A percentile compares a stretch with the other conserved stretches of the same genome.
phyloP scores from a whole-genome alignment of 2,329 filamentous ascomycete genomes.

The Phialophora tarda region DNA sequence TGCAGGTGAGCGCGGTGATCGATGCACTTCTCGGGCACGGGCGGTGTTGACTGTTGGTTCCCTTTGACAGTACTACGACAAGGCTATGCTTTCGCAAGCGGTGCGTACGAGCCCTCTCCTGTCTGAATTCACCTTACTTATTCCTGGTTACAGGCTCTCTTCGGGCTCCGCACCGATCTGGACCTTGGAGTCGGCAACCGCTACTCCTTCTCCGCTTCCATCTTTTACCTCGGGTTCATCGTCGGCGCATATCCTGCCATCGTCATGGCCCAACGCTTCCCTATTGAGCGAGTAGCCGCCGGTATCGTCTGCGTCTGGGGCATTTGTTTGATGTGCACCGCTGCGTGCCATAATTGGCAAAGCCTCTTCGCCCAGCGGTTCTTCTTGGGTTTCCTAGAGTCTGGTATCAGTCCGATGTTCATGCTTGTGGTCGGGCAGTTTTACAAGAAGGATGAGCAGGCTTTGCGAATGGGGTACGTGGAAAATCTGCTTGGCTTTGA shows the following conservation, averaged over 20 bases:
- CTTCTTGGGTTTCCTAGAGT: constrained; percentile 66
- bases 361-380: constrained; percentile 71
- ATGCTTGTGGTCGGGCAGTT: constrained; percentile 67
- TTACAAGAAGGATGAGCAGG: constrained; percentile 70
- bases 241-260: constrained; percentile 75
- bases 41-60: neutral
- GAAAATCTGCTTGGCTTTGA: neutral
- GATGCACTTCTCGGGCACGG: neutral
- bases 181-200: constrained; percentile 49
- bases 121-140: neutral
- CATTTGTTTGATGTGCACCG: constrained; percentile 69
- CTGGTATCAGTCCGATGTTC: constrained; percentile 68
- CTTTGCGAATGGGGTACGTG: constrained; percentile 60
- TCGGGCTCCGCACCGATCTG: constrained; percentile 51
- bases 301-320: constrained; percentile 70
- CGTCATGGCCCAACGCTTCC: constrained; percentile 70
- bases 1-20: constrained; percentile 48
- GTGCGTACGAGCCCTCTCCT: constrained; percentile 41
- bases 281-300: constrained; percentile 67
- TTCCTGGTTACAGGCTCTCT: constrained; percentile 45
- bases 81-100: constrained; percentile 60
- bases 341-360: constrained; percentile 66
- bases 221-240: constrained; percentile 77
- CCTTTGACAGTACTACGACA: constrained; percentile 15
- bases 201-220: constrained; percentile 44